Conservation (phyloP, 2,329 filamentous ascomycete genomes). For the Ophiosphaerella korrae region DNA sequence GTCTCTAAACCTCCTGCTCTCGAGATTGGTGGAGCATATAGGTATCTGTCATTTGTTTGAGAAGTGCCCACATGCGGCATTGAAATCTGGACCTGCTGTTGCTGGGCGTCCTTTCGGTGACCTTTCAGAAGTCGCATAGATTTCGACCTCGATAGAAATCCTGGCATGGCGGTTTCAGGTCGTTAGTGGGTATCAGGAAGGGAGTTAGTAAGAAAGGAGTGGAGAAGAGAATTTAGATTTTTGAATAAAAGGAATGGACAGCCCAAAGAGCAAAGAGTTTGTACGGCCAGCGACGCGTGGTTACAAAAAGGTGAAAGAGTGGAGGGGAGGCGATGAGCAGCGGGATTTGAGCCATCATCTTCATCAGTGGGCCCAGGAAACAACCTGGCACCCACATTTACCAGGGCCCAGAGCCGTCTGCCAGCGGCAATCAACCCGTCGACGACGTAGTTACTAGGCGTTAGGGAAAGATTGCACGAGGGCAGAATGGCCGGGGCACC, state of each 20-base stretch:
- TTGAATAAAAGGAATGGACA: conserved; percentile 46
- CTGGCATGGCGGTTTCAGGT: conserved; percentile 47
- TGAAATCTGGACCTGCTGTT: conserved; percentile 26
- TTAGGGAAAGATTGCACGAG: conserved; percentile 45
- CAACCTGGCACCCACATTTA: conserved; percentile 30
- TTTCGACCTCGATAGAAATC: conserved; percentile 45
- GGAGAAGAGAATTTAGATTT: conserved; percentile 22
- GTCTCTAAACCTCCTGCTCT: conserved; percentile 30
- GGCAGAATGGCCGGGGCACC: conserved; percentile 28
- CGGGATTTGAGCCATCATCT: conserved; percentile 27
- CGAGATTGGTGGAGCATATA: conserved; percentile 32
- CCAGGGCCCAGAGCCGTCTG: conserved; percentile 17
- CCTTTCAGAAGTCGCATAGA: conserved; percentile 44
- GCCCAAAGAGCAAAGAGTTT: conserved; percentile 44
- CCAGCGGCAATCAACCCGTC: conserved; percentile 35
- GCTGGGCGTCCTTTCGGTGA: conserved; percentile 37
- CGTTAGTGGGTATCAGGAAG: conserved; percentile 40
- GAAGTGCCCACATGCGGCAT: conserved; percentile 30
- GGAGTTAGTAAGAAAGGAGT: conserved; percentile 27
- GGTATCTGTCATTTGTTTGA: conserved; percentile 41
- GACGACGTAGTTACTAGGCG: conserved; percentile 23
- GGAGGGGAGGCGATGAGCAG: conserved; percentile 22
- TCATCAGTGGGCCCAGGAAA: conserved; percentile 28
- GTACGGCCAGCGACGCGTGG: conserved; percentile 25
- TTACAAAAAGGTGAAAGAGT: conserved; percentile 18